Percentiles rank a stretch among this genome's conserved stretches.
These are phyloP conservation scores for Phytopythium oedochilum DNA, from an alignment of 352 stramenopile species.

Conservation along the genomic window DNA sequence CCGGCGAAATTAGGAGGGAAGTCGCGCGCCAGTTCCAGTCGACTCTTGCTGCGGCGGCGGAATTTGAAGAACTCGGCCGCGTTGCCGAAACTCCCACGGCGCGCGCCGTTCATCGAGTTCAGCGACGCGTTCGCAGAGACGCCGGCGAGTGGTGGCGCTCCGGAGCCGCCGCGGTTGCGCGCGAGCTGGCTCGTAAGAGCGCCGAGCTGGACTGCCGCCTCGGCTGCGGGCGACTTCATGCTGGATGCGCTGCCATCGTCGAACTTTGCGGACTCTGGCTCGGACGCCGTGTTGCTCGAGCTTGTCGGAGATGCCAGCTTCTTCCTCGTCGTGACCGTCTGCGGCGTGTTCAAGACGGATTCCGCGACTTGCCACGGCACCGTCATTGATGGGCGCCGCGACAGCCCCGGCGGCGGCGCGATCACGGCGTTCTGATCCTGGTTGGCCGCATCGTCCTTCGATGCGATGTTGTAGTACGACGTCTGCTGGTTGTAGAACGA, in stretches of 20 bases:
- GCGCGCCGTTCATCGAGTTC: constrained; percentile 18
- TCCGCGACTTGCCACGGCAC: constrained; percentile 84
- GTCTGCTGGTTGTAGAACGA: constrained; percentile 72
- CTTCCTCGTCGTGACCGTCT: constrained; percentile 63
- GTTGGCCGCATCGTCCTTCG: constrained; percentile 39
- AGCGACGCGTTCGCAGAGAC: constrained; percentile 9
- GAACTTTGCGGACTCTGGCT: constrained; percentile 29
- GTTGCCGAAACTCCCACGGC: constrained; percentile 79
- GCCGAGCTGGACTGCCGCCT: constrained; percentile 64
- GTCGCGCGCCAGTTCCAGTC: constrained; percentile 70
- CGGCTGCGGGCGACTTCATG: constrained; percentile 56
- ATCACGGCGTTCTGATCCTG: constrained; percentile 69
- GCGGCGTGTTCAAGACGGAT: constrained; percentile 74
- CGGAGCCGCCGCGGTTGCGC: constrained; percentile 34
- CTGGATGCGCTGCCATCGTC: constrained; percentile 30
- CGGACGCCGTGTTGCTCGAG: constrained; percentile 18
- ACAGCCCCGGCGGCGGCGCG: constrained; percentile 61
- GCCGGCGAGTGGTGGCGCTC: constrained; percentile 14
- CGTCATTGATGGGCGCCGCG: constrained; percentile 77
- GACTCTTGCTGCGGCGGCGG: constrained; percentile 81
- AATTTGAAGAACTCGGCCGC: constrained; percentile 86
- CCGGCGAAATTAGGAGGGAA: constrained; percentile 38
- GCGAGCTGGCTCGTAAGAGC: constrained; percentile 34
- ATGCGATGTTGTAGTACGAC: constrained; percentile 66
- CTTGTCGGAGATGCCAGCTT: constrained; percentile 37